A percentile compares a stretch with the other conserved stretches of the same genome.
Evolutionary conservation across 192 early-diverging fungal species (phyloP).

Genomic region (Coemansia sp.): DNA sequence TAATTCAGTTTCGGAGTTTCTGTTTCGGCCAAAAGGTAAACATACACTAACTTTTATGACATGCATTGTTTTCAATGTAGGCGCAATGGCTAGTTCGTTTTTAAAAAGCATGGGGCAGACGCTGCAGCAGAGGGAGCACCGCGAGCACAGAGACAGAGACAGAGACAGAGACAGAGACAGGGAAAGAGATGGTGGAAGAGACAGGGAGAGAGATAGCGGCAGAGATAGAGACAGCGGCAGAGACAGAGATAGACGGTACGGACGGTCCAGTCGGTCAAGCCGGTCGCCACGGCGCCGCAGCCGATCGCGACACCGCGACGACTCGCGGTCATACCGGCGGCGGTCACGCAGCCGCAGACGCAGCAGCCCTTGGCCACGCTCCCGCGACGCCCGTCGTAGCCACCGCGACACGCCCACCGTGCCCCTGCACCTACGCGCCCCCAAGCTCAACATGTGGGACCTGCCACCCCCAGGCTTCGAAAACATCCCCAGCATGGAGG

Average conservation of each 20-base stretch:
- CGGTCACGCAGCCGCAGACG: conserved; percentile 46
- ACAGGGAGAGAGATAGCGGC: conserved; percentile 19
- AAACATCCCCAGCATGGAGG: conserved; percentile 77
- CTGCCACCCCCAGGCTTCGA: conserved; percentile 86
- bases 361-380: conserved; percentile 6
- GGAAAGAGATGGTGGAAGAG: conserved; percentile 22
- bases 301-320: conserved; percentile 35
- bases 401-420: conserved; percentile 36
- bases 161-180: conserved; percentile 55
- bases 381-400: conserved; percentile 38
- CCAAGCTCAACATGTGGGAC: conserved; percentile 92
- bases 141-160: conserved; percentile 9
- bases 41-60: background rate
- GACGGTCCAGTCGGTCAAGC: conserved; percentile 48
- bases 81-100: conserved; percentile 30
- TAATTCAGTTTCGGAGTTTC: too few species aligned
- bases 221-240: conserved; percentile 55
- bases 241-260: conserved; percentile 22
- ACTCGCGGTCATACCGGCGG: conserved; percentile 46
- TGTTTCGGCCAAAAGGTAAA: too few species aligned
- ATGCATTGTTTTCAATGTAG: conserved; percentile 7
- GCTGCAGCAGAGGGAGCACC: conserved; percentile 2
- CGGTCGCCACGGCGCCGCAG: conserved; percentile 25
- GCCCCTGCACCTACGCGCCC: conserved; percentile 73
- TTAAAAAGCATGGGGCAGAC: conserved; percentile 36